Evolutionary conservation across 176 grass and related monocot genomes (phyloP).

Genomic region (Triticum aestivum): IWGSC_CS_RefSeq_v2.1 NC_057801.1:427236248-427236747

Average conservation of each 20-base stretch:
- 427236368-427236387: not conserved
- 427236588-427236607: slow-evolving; percentile 50
- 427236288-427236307: not conserved
- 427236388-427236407: slow-evolving; percentile 26
- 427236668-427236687: slow-evolving; percentile 55
- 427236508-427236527: slow-evolving; percentile 64
- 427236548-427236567: slow-evolving; percentile 55
- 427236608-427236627: slow-evolving; percentile 42
- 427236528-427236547: slow-evolving; percentile 69
- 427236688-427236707: slow-evolving; percentile 48
- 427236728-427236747: slow-evolving; percentile 43
- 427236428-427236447: slow-evolving; percentile 10
- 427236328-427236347: not conserved
- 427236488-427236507: slow-evolving; percentile 62
- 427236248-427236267: slow-evolving; percentile 26
- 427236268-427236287: slow-evolving; percentile 27
- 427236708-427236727: slow-evolving; percentile 58
- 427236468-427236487: slow-evolving; percentile 79
- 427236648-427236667: slow-evolving; percentile 95
- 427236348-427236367: slow-evolving; percentile 6
- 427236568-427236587: slow-evolving; percentile 51
- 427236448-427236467: slow-evolving; percentile 11
- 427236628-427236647: slow-evolving; percentile 66
- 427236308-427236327: slow-evolving; percentile 16
- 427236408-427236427: not conserved